phyloP scores from a whole-genome alignment of 1,284 basidiomycete genomes.

The Coniophora puteana region DNA sequence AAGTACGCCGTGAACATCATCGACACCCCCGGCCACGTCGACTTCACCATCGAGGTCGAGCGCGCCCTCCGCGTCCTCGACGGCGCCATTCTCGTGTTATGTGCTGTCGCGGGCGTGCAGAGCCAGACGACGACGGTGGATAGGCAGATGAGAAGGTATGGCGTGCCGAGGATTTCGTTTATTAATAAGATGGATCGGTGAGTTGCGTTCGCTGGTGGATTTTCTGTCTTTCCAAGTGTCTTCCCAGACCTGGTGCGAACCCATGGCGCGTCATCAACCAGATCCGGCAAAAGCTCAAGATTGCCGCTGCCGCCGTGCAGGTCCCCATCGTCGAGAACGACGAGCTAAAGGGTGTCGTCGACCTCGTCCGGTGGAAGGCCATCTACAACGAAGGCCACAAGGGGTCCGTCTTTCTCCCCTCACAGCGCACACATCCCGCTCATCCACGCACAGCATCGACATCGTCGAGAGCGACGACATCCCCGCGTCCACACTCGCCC shows the following conservation, averaged over 20 bases:
- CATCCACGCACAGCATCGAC: constrained; percentile 49
- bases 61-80: constrained; percentile 95
- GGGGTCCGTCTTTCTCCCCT: constrained; percentile 53
- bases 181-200: constrained; percentile 99
- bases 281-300: constrained; percentile 88
- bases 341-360: constrained; percentile 87
- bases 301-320: constrained; percentile 94
- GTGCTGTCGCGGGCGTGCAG: constrained; percentile 96
- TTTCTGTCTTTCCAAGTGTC: constrained; percentile 6
- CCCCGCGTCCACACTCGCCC: constrained; percentile 67
- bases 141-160: constrained; percentile 96
- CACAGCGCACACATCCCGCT: constrained; percentile 4
- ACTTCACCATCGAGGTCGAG: constrained; percentile 99
- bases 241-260: constrained; percentile 85
- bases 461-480: constrained; percentile 90
- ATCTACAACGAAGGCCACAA: constrained; percentile 95
- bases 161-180: constrained; percentile 94
- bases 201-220: constrained; percentile 4
- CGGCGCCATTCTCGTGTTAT: constrained; percentile 94
- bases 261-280: constrained; percentile 95
- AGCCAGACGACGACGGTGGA: constrained; percentile 99
- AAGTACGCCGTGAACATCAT: constrained; percentile 98
- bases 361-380: constrained; percentile 93
- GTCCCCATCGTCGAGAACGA: constrained; percentile 94
- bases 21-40: constrained; percentile 98